phyloP scores from a whole-genome alignment of 805 yeast genomes.

The Candida oleophila region DNA sequence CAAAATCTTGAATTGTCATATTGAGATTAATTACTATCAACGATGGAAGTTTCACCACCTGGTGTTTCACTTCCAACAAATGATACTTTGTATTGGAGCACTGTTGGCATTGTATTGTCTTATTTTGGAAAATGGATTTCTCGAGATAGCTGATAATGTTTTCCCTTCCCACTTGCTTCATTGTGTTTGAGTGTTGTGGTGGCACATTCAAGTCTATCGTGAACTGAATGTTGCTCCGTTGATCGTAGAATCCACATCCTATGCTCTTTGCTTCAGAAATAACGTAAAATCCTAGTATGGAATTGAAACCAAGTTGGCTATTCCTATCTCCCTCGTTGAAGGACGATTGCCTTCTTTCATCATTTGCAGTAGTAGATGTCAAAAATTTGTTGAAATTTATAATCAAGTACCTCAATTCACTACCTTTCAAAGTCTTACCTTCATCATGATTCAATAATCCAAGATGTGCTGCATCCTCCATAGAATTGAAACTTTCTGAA shows the following conservation, averaged over 20 bases:
- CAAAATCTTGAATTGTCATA: constrained; percentile 54
- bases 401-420: constrained; percentile 43
- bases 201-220: constrained; percentile 46
- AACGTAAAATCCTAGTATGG: constrained; percentile 42
- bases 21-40: constrained; percentile 62
- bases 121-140: constrained; percentile 29
- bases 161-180: background rate
- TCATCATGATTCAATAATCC: constrained; percentile 55
- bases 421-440: constrained; percentile 42
- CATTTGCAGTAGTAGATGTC: constrained; percentile 37
- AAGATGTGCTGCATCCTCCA: constrained; percentile 40
- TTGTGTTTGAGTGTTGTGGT: background rate
- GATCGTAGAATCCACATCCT: constrained; percentile 38
- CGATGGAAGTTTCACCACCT: constrained; percentile 59
- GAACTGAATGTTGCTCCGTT: constrained; percentile 32
- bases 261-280: constrained; percentile 42
- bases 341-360: constrained; percentile 25
- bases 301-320: constrained; percentile 22
- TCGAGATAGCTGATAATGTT: constrained; percentile 1
- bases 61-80: constrained; percentile 50
- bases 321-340: constrained; percentile 1
- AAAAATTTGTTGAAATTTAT: constrained; percentile 61
- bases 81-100: constrained; percentile 34
- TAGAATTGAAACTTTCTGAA: constrained; percentile 38
- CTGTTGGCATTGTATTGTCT: constrained; percentile 47